A percentile compares a stretch with the other conserved stretches of the same genome.
These are phyloP conservation scores for Chalciporus piperatus DNA, from an alignment of 768 basidiomycete species.

Conservation along the genomic window DNA sequence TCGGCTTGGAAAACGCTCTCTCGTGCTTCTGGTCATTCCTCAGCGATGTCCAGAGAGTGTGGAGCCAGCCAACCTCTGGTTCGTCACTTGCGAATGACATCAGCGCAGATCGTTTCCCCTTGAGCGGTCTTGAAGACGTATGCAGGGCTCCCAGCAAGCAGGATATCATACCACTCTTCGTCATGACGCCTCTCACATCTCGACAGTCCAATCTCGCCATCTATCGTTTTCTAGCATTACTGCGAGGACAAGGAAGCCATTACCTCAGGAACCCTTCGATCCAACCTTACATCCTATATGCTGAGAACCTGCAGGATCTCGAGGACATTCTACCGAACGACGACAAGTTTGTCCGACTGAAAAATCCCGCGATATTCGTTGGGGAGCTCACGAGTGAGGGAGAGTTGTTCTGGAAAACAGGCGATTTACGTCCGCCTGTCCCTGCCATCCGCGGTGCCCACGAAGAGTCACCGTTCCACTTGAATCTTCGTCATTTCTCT, in stretches of 20 bases:
- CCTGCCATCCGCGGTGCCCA: too few species aligned
- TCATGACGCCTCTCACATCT: neutral
- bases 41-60: neutral
- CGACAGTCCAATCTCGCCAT: neutral
- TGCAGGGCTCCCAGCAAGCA: neutral
- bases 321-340: too few species aligned
- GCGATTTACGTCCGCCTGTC: neutral
- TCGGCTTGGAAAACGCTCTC: neutral
- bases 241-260: neutral
- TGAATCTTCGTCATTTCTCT: constrained; percentile 15
- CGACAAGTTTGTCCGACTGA: neutral
- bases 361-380: neutral
- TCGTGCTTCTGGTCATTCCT: neutral
- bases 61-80: neutral
- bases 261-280: neutral
- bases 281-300: neutral
- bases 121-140: neutral
- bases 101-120: neutral
- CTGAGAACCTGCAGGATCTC: neutral
- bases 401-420: neutral
- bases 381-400: neutral
- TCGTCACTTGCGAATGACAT: neutral
- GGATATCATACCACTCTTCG: neutral
- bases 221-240: neutral
- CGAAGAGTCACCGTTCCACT: too few species aligned